A percentile compares a stretch with the other conserved stretches of the same genome.
These are phyloP conservation scores for Tylopilus vinaceipallidus DNA, from an alignment of 768 basidiomycete genomes.

Conservation along the genomic window DNA sequence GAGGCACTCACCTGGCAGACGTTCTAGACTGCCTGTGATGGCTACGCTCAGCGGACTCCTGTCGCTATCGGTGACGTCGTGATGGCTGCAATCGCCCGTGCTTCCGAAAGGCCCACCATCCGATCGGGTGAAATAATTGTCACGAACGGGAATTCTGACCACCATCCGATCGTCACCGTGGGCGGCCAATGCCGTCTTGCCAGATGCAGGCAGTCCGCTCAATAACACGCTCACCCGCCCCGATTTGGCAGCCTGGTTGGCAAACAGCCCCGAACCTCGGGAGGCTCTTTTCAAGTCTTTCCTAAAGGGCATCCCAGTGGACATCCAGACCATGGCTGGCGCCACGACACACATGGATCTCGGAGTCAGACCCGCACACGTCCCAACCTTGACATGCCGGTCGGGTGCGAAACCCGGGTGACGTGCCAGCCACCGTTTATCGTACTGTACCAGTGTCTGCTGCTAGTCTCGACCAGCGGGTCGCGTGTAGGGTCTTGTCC, in stretches of 20 bases:
- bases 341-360: conserved; percentile 61
- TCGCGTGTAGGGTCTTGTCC: conserved; percentile 44
- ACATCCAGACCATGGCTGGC: neutral
- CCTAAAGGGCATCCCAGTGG: conserved; percentile 44
- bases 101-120: conserved; percentile 96
- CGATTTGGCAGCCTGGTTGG: conserved; percentile 91
- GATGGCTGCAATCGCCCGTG: conserved; percentile 87
- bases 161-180: conserved; percentile 92
- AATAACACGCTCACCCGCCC: conserved; percentile 86
- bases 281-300: conserved; percentile 85
- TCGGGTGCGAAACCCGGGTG: conserved; percentile 98
- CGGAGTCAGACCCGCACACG: conserved; percentile 84
- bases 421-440: conserved; percentile 97
- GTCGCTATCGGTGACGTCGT: conserved; percentile 92
- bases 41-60: conserved; percentile 97
- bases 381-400: conserved; percentile 96
- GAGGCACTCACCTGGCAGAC: conserved; percentile 72
- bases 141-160: conserved; percentile 96
- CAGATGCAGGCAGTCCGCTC: conserved; percentile 86
- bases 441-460: conserved; percentile 61
- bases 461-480: neutral
- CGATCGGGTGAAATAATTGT: conserved; percentile 93
- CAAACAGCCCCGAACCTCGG: conserved; percentile 77
- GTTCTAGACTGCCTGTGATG: conserved; percentile 92
- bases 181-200: conserved; percentile 93